Evolutionary conservation across 805 yeast genomes (phyloP).

Genomic region (Lipomyces sp.): DNA sequence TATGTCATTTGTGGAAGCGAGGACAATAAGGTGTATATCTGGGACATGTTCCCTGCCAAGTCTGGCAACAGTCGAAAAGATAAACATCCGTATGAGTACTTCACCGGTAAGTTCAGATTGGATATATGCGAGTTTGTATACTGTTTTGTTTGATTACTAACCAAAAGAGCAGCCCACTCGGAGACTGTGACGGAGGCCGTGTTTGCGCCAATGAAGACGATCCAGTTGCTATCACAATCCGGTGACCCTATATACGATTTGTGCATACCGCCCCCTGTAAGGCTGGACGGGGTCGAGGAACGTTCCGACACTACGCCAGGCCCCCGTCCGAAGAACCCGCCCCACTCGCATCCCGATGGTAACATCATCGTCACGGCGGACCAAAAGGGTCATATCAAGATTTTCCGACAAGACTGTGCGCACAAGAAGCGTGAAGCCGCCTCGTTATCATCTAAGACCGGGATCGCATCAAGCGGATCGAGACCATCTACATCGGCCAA

Average conservation of each 20-base stretch:
- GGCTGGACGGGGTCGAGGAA: slow-evolving; percentile 11
- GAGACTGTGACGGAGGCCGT: slow-evolving; percentile 73
- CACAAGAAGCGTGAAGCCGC: slow-evolving; percentile 44
- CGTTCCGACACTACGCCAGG: not conserved
- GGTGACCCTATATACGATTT: slow-evolving; percentile 81
- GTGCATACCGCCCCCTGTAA: slow-evolving; percentile 45
- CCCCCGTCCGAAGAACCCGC: slow-evolving; percentile 12
- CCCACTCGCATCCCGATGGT: slow-evolving; percentile 41
- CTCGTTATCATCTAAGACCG: slow-evolving; percentile 11
- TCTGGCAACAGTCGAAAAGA: slow-evolving; percentile 39
- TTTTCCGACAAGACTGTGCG: slow-evolving; percentile 81
- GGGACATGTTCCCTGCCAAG: slow-evolving; percentile 55
- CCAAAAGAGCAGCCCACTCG: slow-evolving; percentile 75
- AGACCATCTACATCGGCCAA: not conserved
- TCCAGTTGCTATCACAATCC: slow-evolving; percentile 66
- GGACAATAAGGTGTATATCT: slow-evolving; percentile 82
- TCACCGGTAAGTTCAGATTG: slow-evolving; percentile 23
- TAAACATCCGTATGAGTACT: slow-evolving; percentile 35
- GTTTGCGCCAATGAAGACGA: slow-evolving; percentile 75
- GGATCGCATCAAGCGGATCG: slow-evolving; percentile 4
- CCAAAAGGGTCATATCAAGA: slow-evolving; percentile 69
- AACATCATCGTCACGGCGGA: slow-evolving; percentile 77
- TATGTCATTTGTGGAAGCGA: slow-evolving; percentile 81
- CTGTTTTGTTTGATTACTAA: slow-evolving; percentile 58
- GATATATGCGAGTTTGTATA: slow-evolving; percentile 1